Conservation (phyloP, 495 filamentous ascomycete species). For the Amniculicola lignicola region DNA sequence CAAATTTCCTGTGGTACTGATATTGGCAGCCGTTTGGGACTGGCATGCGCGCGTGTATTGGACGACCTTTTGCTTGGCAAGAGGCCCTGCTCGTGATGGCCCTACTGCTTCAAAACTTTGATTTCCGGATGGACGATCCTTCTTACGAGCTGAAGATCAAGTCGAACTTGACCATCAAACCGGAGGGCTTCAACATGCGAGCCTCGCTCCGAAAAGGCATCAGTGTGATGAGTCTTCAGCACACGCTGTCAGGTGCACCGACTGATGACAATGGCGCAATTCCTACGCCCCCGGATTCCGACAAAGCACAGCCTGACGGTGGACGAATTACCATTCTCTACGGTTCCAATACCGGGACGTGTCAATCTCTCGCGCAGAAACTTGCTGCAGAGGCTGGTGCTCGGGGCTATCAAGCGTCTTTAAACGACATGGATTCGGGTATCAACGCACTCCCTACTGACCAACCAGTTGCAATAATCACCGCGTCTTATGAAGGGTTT, state of each 20-base stretch:
- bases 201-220: conserved; percentile 58
- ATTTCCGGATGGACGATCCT: conserved; percentile 57
- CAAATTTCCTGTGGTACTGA: too few species aligned
- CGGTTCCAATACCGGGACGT: conserved; percentile 74
- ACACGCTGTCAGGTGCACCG: conserved; percentile 38
- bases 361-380: conserved; percentile 60
- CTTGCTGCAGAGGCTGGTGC: conserved; percentile 55
- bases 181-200: conserved; percentile 63
- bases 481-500: conserved; percentile 66
- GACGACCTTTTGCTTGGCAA: conserved; percentile 66
- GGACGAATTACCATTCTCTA: conserved; percentile 60
- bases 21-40: conserved; percentile 59
- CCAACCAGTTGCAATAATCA: conserved; percentile 61
- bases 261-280: background rate
- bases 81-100: conserved; percentile 55
- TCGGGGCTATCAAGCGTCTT: conserved; percentile 55
- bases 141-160: conserved; percentile 50
- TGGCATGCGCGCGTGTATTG: conserved; percentile 65
- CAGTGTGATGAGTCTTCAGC: conserved; percentile 54
- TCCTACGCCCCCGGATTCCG: background rate
- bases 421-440: conserved; percentile 58
- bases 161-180: conserved; percentile 62
- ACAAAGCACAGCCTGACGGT: conserved; percentile 2
- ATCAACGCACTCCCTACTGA: conserved; percentile 58
- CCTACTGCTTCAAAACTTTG: conserved; percentile 58